phyloP scores from a whole-genome alignment of 1,284 basidiomycete species.

The Cronartium quercuum region DNA sequence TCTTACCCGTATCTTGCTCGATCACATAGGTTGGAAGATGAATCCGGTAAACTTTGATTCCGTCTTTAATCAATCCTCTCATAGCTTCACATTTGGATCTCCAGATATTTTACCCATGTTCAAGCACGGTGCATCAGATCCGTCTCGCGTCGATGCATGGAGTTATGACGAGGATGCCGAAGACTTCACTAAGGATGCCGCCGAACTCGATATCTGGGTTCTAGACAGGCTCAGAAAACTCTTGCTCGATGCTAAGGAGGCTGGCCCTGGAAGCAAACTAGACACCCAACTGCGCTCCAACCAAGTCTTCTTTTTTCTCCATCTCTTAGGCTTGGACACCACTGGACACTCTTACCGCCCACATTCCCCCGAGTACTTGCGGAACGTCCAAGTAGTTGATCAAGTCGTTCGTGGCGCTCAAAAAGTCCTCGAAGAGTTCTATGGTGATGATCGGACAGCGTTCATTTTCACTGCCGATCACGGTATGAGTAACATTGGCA shows the following conservation, averaged over 20 bases:
- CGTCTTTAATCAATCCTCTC: constrained; percentile 72
- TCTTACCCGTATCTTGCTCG: background rate
- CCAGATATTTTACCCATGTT: constrained; percentile 91
- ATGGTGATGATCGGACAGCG: constrained; percentile 62
- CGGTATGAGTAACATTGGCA: constrained; percentile 81
- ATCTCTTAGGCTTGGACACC: constrained; percentile 76
- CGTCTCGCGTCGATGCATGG: constrained; percentile 60
- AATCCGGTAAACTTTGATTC: constrained; percentile 88
- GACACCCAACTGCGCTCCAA: constrained; percentile 39
- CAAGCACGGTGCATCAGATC: constrained; percentile 58
- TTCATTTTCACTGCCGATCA: constrained; percentile 84
- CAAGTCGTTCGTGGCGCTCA: constrained; percentile 66
- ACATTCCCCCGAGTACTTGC: constrained; percentile 80
- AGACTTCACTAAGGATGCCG: constrained; percentile 83
- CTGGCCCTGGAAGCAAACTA: constrained; percentile 20
- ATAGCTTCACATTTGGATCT: constrained; percentile 76
- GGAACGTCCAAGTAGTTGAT: constrained; percentile 75
- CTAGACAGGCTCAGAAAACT: constrained; percentile 61
- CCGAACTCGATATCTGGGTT: constrained; percentile 71
- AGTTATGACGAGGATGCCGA: constrained; percentile 71
- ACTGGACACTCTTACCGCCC: constrained; percentile 82
- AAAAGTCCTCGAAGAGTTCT: constrained; percentile 61
- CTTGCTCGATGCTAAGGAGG: constrained; percentile 58
- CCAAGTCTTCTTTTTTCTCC: constrained; percentile 67
- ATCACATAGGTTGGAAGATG: constrained; percentile 65